These are phyloP conservation scores for Protomyces macrosporus DNA, from an alignment of 1,139 yeast genomes.

Conservation along the genomic window DNA sequence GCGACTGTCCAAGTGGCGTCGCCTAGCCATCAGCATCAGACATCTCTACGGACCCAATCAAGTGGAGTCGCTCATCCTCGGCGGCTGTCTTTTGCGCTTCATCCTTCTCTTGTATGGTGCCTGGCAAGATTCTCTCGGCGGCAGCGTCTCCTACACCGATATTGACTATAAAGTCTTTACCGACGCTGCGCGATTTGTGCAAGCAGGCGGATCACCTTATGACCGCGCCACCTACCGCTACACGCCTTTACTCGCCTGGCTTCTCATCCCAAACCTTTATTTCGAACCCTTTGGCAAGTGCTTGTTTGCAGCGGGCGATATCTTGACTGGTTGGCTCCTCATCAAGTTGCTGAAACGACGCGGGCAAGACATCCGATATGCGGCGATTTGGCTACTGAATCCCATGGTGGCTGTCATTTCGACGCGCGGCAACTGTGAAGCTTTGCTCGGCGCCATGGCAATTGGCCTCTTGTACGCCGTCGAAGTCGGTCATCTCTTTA, in stretches of 20 bases:
- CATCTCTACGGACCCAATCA: slow-evolving; percentile 2
- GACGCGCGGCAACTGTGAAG: slow-evolving; percentile 91
- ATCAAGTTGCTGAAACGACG: slow-evolving; percentile 43
- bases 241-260: slow-evolving; percentile 85
- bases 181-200: slow-evolving; percentile 78
- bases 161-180: slow-evolving; percentile 89
- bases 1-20: slow-evolving; percentile 2
- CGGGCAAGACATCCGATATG: slow-evolving; percentile 42
- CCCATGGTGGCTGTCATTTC: slow-evolving; percentile 94
- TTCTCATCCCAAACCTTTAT: slow-evolving; percentile 60
- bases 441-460: slow-evolving; percentile 72
- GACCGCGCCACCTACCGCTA: slow-evolving; percentile 82
- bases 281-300: slow-evolving; percentile 54
- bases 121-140: slow-evolving; percentile 67
- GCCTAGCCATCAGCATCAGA: neutral
- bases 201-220: slow-evolving; percentile 65
- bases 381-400: slow-evolving; percentile 77
- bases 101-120: slow-evolving; percentile 75
- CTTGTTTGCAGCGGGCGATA: slow-evolving; percentile 69
- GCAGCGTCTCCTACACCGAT: slow-evolving; percentile 84
- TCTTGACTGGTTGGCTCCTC: slow-evolving; percentile 71
- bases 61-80: neutral
- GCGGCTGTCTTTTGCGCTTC: slow-evolving; percentile 45
- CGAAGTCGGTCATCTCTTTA: slow-evolving; percentile 42
- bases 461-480: slow-evolving; percentile 52